A percentile compares a stretch with the other conserved stretches of the same genome.
Evolutionary conservation across 2,329 filamentous ascomycete genomes (phyloP).

Genomic region (Gliomastix tumulicola): DNA sequence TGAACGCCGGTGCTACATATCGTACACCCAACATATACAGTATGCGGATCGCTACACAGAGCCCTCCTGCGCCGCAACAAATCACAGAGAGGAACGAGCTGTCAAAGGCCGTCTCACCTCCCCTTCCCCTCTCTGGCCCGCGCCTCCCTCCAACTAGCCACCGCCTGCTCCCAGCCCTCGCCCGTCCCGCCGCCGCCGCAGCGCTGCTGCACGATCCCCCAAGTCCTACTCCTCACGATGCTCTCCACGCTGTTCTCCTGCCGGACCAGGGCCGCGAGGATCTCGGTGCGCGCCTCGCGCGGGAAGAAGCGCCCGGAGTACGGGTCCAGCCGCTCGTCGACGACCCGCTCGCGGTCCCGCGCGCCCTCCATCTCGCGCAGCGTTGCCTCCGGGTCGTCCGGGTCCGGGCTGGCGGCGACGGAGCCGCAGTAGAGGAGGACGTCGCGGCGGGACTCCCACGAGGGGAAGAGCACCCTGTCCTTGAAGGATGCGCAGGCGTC

Average conservation of each 20-base stretch:
- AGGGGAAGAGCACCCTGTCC: conserved; percentile 72
- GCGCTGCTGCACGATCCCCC: conserved; percentile 69
- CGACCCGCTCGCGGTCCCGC: conserved; percentile 62
- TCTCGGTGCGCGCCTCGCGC: conserved; percentile 72
- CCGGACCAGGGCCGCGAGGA: conserved; percentile 63
- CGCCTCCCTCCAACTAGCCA: conserved; percentile 51
- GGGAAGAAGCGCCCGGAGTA: conserved; percentile 83
- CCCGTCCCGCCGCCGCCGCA: conserved; percentile 57
- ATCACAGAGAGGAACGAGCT: background rate
- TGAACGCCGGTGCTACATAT: no score
- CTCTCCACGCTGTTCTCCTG: conserved; percentile 71
- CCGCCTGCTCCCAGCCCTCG: conserved; percentile 56
- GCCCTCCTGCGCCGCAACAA: no score
- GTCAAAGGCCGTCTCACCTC: conserved; percentile 2
- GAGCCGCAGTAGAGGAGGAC: conserved; percentile 84
- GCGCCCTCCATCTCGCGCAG: conserved; percentile 64
- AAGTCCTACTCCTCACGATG: conserved; percentile 76
- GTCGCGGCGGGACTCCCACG: conserved; percentile 78
- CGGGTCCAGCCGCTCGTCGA: conserved; percentile 86
- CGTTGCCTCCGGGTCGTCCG: conserved; percentile 72
- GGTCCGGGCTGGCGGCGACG: conserved; percentile 82
- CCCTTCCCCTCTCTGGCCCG: no score
- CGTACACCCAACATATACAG: no score
- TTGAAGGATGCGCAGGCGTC: conserved; percentile 66
- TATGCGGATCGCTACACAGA: no score